Percentiles rank a stretch among this genome's conserved stretches.
phyloP scores from a whole-genome alignment of 352 stramenopile species.

The Halophytophthora polymorphica region DNA sequence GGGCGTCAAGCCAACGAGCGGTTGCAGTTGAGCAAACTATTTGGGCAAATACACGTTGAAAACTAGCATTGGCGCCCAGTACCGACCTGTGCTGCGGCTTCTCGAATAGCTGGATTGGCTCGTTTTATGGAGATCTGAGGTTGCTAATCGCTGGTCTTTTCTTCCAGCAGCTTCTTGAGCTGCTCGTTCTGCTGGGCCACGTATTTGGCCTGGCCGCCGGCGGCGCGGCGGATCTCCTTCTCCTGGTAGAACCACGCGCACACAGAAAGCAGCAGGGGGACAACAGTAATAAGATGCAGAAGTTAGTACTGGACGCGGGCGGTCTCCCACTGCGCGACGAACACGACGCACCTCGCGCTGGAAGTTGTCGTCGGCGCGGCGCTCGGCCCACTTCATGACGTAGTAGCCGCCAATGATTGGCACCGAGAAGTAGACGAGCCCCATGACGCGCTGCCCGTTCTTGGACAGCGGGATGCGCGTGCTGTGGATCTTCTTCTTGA shows the following conservation, averaged over 20 bases:
- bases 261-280: background rate
- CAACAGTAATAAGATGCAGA: background rate
- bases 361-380: constrained; percentile 71
- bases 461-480: constrained; percentile 89
- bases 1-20: too few relatives aligned
- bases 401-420: constrained; percentile 88
- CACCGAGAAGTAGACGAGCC: constrained; percentile 87
- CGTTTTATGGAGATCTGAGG: too few relatives aligned
- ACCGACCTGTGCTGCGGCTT: too few relatives aligned
- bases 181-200: constrained; percentile 70
- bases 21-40: too few relatives aligned
- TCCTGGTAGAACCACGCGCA: constrained; percentile 32
- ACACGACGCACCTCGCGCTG: constrained; percentile 44
- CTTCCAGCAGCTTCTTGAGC: constrained; percentile 51
- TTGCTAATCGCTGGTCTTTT: constrained; percentile 12
- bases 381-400: constrained; percentile 90
- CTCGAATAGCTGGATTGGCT: too few relatives aligned
- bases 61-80: too few relatives aligned
- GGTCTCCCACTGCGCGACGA: background rate
- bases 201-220: constrained; percentile 36
- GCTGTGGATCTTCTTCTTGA: constrained; percentile 92
- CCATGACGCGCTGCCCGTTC: constrained; percentile 84
- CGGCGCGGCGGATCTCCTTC: constrained; percentile 60
- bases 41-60: too few relatives aligned
- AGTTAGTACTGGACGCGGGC: background rate